Evolutionary conservation across 192 early-diverging fungal species (phyloP), one percentile per base, ranked within the genome.

Genomic region (Backusella mclennaniae): DNA sequence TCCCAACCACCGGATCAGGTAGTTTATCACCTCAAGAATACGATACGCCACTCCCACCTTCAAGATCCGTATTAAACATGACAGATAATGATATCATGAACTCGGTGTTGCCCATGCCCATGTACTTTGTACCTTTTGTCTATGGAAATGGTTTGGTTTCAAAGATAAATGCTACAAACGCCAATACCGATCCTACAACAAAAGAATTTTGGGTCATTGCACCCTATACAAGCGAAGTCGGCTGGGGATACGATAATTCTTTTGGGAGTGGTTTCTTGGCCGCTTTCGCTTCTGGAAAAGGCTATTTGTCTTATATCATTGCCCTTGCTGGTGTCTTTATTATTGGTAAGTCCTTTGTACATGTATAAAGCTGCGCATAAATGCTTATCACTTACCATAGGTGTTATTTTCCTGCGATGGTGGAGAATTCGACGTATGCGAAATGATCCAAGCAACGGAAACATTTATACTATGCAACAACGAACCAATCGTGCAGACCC

Each of bases 251-350:
- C 46, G 29, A 41, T 46, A 74, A 35, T 29, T 63, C 56, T 36
- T 39, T 29, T 52, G 67, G 69, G 6, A 35, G 35, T 17, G 36
- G 19, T 6, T 35, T 71, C 6, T 12, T 39, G 69, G 41, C 5
- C 38, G 33, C 33, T 36, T 67, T 35, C 7, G n/a, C 74, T 4
- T 15, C 68, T 19, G 26, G 67, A 21, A 67, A 59, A 52, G 73
- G 76, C 2, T 82, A 82, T 15, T 36, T 82, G 11, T 42, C 73
- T 23, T 82, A 82, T 59, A 66, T 77, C 14, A 75, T 82, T 72
- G 80, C 73, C 1, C 49, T 82, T 6, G 69, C 63, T 21, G 72
- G 69, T 35, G 19, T 77, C 4, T 82, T 82, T n/a, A 23, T 77
- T 33, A 67, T 82, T 23, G 73, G 80, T 75, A 77, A 74, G 71